Base-by-base conservation (phyloP, 2,329 filamentous ascomycete genomes). In the Arthroderma sp. region DNA sequence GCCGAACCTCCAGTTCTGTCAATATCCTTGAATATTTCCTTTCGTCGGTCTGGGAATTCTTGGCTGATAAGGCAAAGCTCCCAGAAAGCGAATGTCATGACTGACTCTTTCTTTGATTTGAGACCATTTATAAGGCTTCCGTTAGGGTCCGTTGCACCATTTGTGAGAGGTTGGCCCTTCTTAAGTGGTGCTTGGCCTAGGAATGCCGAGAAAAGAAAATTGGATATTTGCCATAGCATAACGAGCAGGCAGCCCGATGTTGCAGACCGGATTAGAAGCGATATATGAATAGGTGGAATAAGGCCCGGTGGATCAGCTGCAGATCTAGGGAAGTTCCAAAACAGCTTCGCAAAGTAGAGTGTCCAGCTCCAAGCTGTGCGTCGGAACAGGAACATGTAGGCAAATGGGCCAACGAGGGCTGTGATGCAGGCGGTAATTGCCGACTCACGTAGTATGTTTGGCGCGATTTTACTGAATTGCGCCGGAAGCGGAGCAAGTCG, bases 71-170 rank as follows among this genome's bases (percentile, higher is more conserved):
- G 79, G 31, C 83, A 82, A 28, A 96, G 76, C 67, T 97, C 91
- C 91, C 91, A 95, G 71, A 95, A 86, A 15, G 91, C 91, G 69
- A 94, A 95, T 0, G 83, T 80, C 80, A 82, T 84, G 60, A 88
- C 83, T 8, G 87, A 77, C 7, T 88, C 78, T 70, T 91, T 93
- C 73, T 90, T 93, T 62, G 85, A 85, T 68, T 85, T 91, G 49
- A 97, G 71, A 0, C 91, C 91, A 58, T 84, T 89, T 53, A 97
- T 70, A 28, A 97, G 77, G 67, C 88, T 95, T 37, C 89, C 90
- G 66, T 95, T 97, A 0, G 91, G 88, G 70, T 96, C 91, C 67
- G 88, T 93, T 15, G 89, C 88, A 63, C 91, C 87, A 17, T 81
- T 80, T 0, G 89, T 95, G 57, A 97, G 79, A 2, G 91, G 90